These are phyloP conservation scores for Chimonanthus salicifolius DNA, from an alignment of 164 flowering plant genomes.

Conservation along the genomic window DNA sequence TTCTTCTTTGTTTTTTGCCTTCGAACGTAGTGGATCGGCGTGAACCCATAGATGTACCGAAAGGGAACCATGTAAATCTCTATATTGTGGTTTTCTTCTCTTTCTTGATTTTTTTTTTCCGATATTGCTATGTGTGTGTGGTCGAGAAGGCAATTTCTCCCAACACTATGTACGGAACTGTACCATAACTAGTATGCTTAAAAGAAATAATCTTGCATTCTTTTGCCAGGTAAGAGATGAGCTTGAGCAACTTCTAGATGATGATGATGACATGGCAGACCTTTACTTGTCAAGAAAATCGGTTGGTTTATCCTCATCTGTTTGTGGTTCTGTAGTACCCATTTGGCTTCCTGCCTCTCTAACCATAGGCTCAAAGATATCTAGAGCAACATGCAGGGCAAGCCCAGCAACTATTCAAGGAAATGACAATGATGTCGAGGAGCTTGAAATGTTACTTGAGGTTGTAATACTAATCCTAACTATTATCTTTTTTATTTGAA, in stretches of 20 bases:
- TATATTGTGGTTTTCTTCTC: no score
- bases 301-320: slow-evolving; percentile 56
- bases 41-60: no score
- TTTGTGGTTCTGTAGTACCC: slow-evolving; percentile 52
- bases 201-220: no score
- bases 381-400: slow-evolving; percentile 66
- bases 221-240: slow-evolving; percentile 80
- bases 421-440: slow-evolving; percentile 94
- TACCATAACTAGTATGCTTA: no score
- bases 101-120: no score
- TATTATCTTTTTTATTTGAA: neutral
- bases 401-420: slow-evolving; percentile 61
- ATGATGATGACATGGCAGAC: slow-evolving; percentile 96
- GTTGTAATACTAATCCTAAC: slow-evolving; percentile 19
- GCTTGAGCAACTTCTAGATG: slow-evolving; percentile 92
- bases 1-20: no score
- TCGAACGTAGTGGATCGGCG: no score
- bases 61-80: no score
- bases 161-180: no score
- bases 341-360: slow-evolving; percentile 77
- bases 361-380: slow-evolving; percentile 63
- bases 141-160: no score
- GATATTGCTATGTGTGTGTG: no score
- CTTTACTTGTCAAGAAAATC: slow-evolving; percentile 82
- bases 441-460: slow-evolving; percentile 97